Evolutionary conservation across 2,329 filamentous ascomycete species (phyloP).

Genomic region (Magnaporthiopsis incrustans): DNA sequence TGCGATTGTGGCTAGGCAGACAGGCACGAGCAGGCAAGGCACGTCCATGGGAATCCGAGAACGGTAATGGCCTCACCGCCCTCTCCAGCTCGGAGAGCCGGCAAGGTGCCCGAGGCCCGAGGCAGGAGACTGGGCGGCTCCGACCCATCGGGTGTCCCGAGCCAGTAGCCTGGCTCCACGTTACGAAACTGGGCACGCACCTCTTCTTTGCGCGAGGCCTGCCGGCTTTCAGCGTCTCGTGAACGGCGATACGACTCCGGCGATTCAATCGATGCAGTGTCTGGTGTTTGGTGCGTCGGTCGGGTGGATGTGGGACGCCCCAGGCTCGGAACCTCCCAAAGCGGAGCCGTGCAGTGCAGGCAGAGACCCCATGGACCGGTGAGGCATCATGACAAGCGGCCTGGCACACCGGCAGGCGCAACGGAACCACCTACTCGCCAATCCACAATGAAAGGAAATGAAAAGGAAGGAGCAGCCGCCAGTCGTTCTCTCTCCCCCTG

Average conservation of each 20-base stretch:
- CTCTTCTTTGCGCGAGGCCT: too few relatives aligned
- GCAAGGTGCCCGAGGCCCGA: background rate
- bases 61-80: background rate
- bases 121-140: too few relatives aligned
- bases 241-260: background rate
- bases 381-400: background rate
- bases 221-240: too few relatives aligned
- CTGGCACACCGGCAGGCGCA: constrained; percentile 3
- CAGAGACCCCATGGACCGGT: constrained; percentile 2
- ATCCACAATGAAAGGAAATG: background rate
- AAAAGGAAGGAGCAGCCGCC: background rate
- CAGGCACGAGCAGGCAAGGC: background rate
- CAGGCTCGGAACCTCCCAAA: background rate
- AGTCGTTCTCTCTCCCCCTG: background rate
- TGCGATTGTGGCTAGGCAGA: background rate
- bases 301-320: background rate
- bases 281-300: too few relatives aligned
- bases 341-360: background rate
- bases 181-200: too few relatives aligned
- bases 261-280: background rate
- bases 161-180: too few relatives aligned
- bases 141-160: background rate
- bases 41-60: background rate
- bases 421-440: background rate
- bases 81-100: background rate